Evolutionary conservation across 306 rosid genomes (phyloP).

Genomic region (Spatholobus suberectus): DNA sequence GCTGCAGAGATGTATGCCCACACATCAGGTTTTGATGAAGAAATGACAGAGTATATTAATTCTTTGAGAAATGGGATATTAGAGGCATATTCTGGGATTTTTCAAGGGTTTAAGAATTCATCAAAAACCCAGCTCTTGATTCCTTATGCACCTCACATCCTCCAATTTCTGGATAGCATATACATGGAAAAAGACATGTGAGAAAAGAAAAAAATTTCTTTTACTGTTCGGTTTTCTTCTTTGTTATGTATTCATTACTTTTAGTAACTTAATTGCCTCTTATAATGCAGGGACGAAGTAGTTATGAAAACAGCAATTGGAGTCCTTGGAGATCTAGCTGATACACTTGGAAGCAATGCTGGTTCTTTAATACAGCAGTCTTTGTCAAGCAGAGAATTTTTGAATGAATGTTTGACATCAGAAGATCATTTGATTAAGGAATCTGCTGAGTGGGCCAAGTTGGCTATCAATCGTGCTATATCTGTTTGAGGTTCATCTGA

Average conservation of each 20-base stretch:
- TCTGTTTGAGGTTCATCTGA: constrained; percentile 71
- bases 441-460: constrained; percentile 97
- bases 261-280: constrained; percentile 13
- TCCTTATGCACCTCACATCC: constrained; percentile 85
- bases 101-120: constrained; percentile 90
- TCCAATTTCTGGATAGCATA: constrained; percentile 90
- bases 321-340: constrained; percentile 94
- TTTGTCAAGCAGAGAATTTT: constrained; percentile 83
- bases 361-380: constrained; percentile 93
- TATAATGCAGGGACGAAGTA: constrained; percentile 76
- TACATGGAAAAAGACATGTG: constrained; percentile 90
- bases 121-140: constrained; percentile 81
- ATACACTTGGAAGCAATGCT: constrained; percentile 89
- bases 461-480: constrained; percentile 88
- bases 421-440: constrained; percentile 86
- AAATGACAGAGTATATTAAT: constrained; percentile 82
- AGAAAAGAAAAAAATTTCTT: constrained; percentile 38
- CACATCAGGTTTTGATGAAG: constrained; percentile 77
- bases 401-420: constrained; percentile 87
- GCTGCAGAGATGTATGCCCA: constrained; percentile 85
- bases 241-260: constrained; percentile 15
- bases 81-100: constrained; percentile 95
- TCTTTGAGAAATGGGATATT: constrained; percentile 89
- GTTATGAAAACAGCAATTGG: constrained; percentile 97
- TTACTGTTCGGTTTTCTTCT: not conserved